Evolutionary conservation across 306 rosid genomes (phyloP).

Genomic region (Dalbergia cultrata): DNA sequence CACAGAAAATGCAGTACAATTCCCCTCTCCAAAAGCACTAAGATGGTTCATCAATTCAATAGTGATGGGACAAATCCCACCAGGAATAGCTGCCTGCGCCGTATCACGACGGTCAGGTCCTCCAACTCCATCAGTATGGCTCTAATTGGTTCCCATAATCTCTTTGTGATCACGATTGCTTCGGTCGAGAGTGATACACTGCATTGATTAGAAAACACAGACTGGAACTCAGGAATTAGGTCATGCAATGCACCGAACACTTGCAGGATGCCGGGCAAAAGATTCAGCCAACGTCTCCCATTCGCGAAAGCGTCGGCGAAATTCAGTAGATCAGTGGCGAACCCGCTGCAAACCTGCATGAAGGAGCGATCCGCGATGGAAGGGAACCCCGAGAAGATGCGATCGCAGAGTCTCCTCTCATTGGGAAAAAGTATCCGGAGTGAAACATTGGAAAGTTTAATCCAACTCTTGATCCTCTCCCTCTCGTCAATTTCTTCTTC

Average conservation of each 20-base stretch:
- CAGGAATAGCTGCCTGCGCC: background rate
- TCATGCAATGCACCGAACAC: slow-evolving; percentile 75
- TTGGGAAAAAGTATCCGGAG: slow-evolving; percentile 72
- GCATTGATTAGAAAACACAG: slow-evolving; percentile 61
- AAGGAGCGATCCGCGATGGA: slow-evolving; percentile 71
- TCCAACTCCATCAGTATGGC: slow-evolving; percentile 5
- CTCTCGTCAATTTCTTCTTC: background rate
- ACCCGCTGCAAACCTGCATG: slow-evolving; percentile 76
- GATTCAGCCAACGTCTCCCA: slow-evolving; percentile 64
- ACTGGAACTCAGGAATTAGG: slow-evolving; percentile 64
- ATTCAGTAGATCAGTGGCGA: slow-evolving; percentile 68
- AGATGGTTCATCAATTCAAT: background rate
- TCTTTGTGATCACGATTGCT: background rate
- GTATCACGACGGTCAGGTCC: slow-evolving; percentile 53
- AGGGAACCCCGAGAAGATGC: slow-evolving; percentile 70
- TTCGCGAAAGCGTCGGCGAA: slow-evolving; percentile 67
- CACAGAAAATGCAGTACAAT: background rate
- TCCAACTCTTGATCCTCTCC: slow-evolving; percentile 59
- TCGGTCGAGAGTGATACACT: background rate
- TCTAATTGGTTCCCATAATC: background rate
- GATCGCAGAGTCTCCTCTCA: slow-evolving; percentile 72
- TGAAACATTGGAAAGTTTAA: slow-evolving; percentile 60
- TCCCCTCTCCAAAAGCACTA: background rate
- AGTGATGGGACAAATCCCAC: background rate
- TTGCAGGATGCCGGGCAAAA: slow-evolving; percentile 54